phyloP scores from a whole-genome alignment of 225 moss, liverwort and hornwort genomes.

The Sphagnum tenellum region DNA sequence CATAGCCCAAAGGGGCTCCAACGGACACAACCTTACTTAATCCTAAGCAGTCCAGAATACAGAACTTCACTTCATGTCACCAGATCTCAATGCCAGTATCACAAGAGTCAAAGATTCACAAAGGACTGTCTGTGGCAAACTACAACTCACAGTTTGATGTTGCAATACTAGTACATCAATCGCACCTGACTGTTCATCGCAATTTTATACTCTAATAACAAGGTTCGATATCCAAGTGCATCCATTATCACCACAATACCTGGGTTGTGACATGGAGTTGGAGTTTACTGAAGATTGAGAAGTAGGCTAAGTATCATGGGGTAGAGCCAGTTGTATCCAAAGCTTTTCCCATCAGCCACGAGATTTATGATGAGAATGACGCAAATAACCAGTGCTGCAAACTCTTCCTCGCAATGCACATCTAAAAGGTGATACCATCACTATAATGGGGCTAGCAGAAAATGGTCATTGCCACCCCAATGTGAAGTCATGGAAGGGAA shows the following conservation, averaged over 20 bases:
- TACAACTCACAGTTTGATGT: constrained; percentile 35
- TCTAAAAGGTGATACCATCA: not conserved
- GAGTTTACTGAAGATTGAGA: constrained; percentile 75
- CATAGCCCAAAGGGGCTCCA: constrained; percentile 69
- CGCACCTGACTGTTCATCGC: constrained; percentile 29
- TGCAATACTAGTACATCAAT: constrained; percentile 31
- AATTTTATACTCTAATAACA: constrained; percentile 39
- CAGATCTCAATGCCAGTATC: constrained; percentile 41
- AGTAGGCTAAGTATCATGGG: constrained; percentile 89
- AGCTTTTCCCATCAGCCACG: constrained; percentile 96
- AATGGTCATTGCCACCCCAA: not conserved
- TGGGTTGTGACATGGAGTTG: constrained; percentile 74
- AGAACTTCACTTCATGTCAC: constrained; percentile 55
- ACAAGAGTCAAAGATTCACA: constrained; percentile 40
- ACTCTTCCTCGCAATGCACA: too few relatives aligned
- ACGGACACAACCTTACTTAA: constrained; percentile 67
- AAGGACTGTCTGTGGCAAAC: constrained; percentile 25
- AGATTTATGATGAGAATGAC: constrained; percentile 65
- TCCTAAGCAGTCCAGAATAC: constrained; percentile 59
- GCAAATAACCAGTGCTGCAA: constrained; percentile 37
- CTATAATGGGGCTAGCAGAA: constrained; percentile 4
- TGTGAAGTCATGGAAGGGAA: constrained; percentile 1
- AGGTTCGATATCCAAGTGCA: constrained; percentile 42
- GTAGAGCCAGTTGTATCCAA: constrained; percentile 74
- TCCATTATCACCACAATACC: constrained; percentile 67